These are phyloP conservation scores for Melampsora larici-populina DNA, from an alignment of 1,284 basidiomycete species.

Conservation along the genomic window DNA sequence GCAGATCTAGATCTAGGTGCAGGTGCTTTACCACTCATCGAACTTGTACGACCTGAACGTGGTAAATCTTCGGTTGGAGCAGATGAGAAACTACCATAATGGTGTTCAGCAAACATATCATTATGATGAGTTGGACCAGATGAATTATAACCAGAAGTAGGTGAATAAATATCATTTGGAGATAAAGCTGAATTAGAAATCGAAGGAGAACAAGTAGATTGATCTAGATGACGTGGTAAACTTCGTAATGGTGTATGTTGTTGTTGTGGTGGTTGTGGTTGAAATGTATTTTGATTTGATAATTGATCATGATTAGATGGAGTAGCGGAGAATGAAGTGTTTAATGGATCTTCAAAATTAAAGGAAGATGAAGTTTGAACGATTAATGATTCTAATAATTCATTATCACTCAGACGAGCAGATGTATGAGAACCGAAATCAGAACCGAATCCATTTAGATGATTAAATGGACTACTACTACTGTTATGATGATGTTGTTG, in stretches of 20 bases:
- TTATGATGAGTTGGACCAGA: neutral
- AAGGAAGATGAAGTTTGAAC: too few species aligned
- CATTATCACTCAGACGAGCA: too few species aligned
- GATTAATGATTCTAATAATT: too few species aligned
- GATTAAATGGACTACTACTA: too few species aligned
- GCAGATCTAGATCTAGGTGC: neutral
- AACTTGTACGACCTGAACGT: neutral
- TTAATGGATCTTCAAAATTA: too few species aligned
- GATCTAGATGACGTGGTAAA: conserved; percentile 2
- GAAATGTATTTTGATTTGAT: conserved; percentile 2
- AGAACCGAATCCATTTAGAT: too few species aligned
- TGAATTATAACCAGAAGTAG: neutral
- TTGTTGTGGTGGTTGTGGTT: neutral
- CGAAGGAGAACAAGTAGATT: neutral
- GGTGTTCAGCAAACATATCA: neutral
- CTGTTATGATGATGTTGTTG: too few species aligned
- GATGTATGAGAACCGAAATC: too few species aligned
- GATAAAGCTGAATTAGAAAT: neutral
- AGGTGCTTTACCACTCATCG: neutral
- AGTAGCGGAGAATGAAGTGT: neutral
- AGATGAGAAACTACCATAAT: neutral
- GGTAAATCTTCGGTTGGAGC: neutral
- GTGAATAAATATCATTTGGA: conserved; percentile 7
- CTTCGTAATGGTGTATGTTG: neutral
- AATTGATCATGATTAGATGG: neutral